Evolutionary conservation across 192 early-diverging fungal genomes (phyloP), one percentile per base, ranked within the genome.

Genomic region (Backusella australiensis): DNA sequence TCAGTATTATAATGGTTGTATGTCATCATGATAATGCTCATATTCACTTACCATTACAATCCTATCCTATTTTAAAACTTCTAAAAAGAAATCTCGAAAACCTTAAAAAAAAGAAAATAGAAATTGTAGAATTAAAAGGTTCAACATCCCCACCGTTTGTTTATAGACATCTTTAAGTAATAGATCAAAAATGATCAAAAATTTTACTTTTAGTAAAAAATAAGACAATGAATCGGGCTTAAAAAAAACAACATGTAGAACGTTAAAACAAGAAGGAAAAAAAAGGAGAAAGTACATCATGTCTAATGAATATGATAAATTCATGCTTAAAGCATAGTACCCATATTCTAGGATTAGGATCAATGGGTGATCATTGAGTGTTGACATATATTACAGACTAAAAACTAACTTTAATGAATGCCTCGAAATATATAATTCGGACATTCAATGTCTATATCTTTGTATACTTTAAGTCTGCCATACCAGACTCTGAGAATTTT

Each of bases 151-250:
- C 53, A 59, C 21, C n/a, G 11, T 23, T 59, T 63, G 56, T 63
- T 29, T 63, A 63, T 63, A 14, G 56, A 63, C 56, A 63, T 63
- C 56, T 63, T 63, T 63, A 63, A 63, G 56, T 63, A 63, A 63
- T 63, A 63, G 56, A 63, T 63, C 56, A 63, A 63, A 59, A 59
- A 26, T 59, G 56, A 59, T 59, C 21, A 26, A 59, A 26, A 63
- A 63, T 12, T 12, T 63, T 63, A 63, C 56, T 63, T 63, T 0
- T 63, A 63, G 56, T 63, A 63, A 63, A 63, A 63, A 26, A 63
- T 63, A 63, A 63, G 56, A 63, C 56, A 63, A 63, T 29, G 29
- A 59, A 59, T 59, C 56, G 56, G 56, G 56, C 23, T 59, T 59
- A 26, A 59, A 59, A 59, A 59, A 59, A 53, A 2, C 21, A 53